Base-by-base conservation (phyloP, 176 grass and related monocot species). In the Elaeis guineensis region DNA sequence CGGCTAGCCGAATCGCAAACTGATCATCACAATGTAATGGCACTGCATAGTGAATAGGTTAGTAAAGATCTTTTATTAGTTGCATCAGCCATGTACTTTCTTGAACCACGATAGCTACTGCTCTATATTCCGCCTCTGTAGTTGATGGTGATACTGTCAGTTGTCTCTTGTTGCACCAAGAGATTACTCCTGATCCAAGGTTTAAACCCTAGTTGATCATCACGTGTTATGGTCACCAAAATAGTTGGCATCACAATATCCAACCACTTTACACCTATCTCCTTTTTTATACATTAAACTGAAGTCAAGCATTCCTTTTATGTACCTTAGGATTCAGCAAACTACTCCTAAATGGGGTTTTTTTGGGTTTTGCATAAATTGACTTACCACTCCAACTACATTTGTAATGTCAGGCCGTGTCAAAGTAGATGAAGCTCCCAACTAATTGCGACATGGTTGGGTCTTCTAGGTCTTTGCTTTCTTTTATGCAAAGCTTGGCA, bases 381-480 rank as follows among this genome's bases (percentile, higher is more conserved):
- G 7, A 4, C 21, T 25, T 1, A 16, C 14, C 14, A 58, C 21
- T 4, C 56, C 8, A 16, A 58, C 20, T 22, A 14, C 12, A 16
- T 4, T 16, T 25, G 11, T 26, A 2, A 58, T 24, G 9, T 16
- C 7, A 58, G 6, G 21, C 18, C 0, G 11, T 58, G 22, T 26
- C 1, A 58, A 3, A 11, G 4, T 58, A 58, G 11, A 58, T 58
- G 1, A 58, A 4, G 14, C 56, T 58, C 5, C 2, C 12, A 0
- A 58, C 56, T 15, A 58, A 15, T 25, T 58, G 6, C 20, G 16
- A 59, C 22, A 59, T 59, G 2, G 21, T 15, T 28, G 22, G 4
- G 5, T 58, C 32, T 58, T 30, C 21, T 50, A 49, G 19, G 5
- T 69, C 30, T 5, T 50, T 19, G 29, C 67, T 29, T 69, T 69